Conservation (phyloP, 805 yeast genomes). For the Candida odintsovae region DNA sequence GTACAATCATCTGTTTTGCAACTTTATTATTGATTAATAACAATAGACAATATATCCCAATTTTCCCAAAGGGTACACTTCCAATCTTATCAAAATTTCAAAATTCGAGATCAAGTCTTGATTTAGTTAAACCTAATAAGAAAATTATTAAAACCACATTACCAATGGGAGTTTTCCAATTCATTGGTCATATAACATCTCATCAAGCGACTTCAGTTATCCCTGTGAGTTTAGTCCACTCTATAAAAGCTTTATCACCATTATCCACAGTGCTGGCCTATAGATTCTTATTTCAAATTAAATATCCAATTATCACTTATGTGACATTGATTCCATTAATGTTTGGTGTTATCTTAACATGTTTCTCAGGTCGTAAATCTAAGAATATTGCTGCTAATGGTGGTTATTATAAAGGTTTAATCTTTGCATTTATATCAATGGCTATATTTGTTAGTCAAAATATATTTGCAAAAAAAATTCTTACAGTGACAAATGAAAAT, state of each 20-base stretch:
- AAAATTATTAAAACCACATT: constrained; percentile 59
- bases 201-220: constrained; percentile 89
- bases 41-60: constrained; percentile 22
- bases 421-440: constrained; percentile 37
- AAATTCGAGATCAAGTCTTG: constrained; percentile 24
- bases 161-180: constrained; percentile 94
- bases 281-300: constrained; percentile 49
- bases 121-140: constrained; percentile 49
- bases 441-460: constrained; percentile 70
- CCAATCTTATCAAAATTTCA: constrained; percentile 34
- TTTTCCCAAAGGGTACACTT: constrained; percentile 46
- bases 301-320: constrained; percentile 64
- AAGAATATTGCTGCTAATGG: constrained; percentile 8
- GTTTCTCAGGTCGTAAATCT: constrained; percentile 39
- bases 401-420: constrained; percentile 26
- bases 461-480: constrained; percentile 69
- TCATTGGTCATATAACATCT: constrained; percentile 83
- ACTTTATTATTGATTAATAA: constrained; percentile 36
- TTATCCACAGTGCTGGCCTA: constrained; percentile 80
- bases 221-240: constrained; percentile 93
- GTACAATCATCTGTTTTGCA: constrained; percentile 51
- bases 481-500: constrained; percentile 40
- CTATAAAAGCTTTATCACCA: constrained; percentile 89
- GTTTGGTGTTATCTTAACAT: constrained; percentile 78
- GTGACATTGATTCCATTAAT: constrained; percentile 74